Evolutionary conservation across 495 filamentous ascomycete species (phyloP).

Genomic region (Chaetomidium leptoderma): DNA sequence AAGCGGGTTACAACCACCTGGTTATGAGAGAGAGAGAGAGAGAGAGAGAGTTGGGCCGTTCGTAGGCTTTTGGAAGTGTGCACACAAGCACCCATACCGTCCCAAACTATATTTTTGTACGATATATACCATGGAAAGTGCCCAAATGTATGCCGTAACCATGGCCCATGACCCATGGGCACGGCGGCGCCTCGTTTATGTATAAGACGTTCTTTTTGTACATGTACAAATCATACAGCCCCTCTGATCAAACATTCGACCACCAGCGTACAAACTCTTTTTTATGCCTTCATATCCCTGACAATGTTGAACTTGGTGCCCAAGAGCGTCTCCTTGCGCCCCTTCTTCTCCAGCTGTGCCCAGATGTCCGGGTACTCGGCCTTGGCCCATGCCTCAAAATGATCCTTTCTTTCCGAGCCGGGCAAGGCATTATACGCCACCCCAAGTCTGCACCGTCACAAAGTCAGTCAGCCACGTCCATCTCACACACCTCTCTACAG

Average conservation of each 20-base stretch:
- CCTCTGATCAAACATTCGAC: conserved; percentile 18
- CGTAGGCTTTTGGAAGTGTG: too few species aligned
- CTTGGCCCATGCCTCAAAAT: conserved; percentile 68
- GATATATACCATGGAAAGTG: too few species aligned
- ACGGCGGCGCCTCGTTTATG: too few species aligned
- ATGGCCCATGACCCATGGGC: too few species aligned
- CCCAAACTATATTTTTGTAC: too few species aligned
- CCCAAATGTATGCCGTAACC: too few species aligned
- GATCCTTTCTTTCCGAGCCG: conserved; percentile 53
- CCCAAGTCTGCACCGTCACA: conserved; percentile 52
- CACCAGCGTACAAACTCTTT: not conserved
- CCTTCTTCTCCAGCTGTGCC: conserved; percentile 54
- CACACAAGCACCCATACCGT: too few species aligned
- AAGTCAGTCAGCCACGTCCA: not conserved
- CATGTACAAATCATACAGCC: conserved; percentile 13
- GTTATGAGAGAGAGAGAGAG: not conserved
- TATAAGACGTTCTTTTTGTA: not conserved
- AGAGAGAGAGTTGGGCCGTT: not conserved
- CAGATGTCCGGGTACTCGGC: conserved; percentile 63
- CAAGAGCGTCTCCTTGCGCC: conserved; percentile 35
- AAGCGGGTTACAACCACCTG: not conserved
- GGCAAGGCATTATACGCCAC: conserved; percentile 69
- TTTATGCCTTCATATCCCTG: conserved; percentile 42
- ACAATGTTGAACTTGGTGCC: conserved; percentile 43
- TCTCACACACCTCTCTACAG: not conserved